Base-by-base conservation (phyloP, 2,329 filamentous ascomycete species). In the Amesomyces nigricolor region DNA sequence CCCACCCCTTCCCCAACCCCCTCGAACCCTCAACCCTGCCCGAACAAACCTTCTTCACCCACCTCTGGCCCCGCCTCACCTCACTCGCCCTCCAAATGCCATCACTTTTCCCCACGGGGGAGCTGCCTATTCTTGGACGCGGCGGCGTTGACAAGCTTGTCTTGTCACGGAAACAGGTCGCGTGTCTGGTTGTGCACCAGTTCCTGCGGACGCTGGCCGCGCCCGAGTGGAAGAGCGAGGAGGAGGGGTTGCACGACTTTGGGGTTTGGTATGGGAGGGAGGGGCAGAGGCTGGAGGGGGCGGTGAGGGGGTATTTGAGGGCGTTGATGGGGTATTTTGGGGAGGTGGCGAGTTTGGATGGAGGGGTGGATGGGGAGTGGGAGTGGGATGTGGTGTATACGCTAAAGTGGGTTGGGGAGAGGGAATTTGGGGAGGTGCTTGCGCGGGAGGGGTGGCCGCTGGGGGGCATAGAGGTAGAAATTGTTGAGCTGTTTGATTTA, bases 251-350 rank as follows among this genome's bases (percentile, higher is more conserved):
- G 32, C 67, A 67, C 37, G 67, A 70, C 56, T 66, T 71, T 47
- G 59, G 68, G 4, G 63, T 70, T 32, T 72, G 70, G 69, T 71
- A 67, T 44, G 53, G 54, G 17, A 68, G 64, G 0, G 63, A 4
- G n/a, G 44, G 61, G 32, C 68, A 72, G 47, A 59, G 67, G 22
- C 68, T 71, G 19, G 62, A 61, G 2, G 30, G 47, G 7, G 69
- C 70, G 0, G 64, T 59, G 1, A 59, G 58, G 14, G 66, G 67
- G 58, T 72, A 71, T 40, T 51, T 72, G 3, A 51, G 59, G 1
- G 64, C 68, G 2, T 38, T 71, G 6, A 66, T 71, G 37, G 8
- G 54, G 3, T 70, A 69, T 47, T 67, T 72, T 53, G 52, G 56
- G 17, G 38, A 54, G 6, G 48, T 53, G 16, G 49, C 48, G 22